Conservation (phyloP, 208 protist genomes). For the Strigomonas culicis region DNA sequence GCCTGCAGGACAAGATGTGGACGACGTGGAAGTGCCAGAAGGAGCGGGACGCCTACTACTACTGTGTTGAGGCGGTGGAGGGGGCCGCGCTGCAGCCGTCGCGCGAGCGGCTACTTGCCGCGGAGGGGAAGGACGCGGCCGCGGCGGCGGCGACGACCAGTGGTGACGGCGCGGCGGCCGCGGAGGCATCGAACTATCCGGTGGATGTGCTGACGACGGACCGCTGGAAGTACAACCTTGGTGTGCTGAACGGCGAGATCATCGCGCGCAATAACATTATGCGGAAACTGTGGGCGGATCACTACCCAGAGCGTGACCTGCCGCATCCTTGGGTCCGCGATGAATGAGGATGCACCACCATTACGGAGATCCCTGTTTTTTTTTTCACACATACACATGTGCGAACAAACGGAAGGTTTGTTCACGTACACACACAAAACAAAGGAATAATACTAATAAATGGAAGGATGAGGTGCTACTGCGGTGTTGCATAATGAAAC, state of each 20-base stretch:
- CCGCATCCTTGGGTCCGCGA: conserved; percentile 82
- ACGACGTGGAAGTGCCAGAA: conserved; percentile 90
- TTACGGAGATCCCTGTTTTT: neutral
- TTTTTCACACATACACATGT: no score
- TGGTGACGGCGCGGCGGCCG: neutral
- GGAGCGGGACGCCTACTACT: conserved; percentile 68
- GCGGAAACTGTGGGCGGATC: conserved; percentile 61
- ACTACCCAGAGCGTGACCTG: conserved; percentile 77
- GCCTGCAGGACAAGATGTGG: conserved; percentile 88
- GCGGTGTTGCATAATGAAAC: no score
- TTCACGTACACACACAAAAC: neutral
- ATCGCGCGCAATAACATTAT: conserved; percentile 82
- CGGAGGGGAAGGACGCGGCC: neutral
- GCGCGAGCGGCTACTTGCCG: no score
- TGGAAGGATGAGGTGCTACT: neutral
- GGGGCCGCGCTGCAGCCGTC: conserved; percentile 22
- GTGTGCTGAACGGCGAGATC: conserved; percentile 72
- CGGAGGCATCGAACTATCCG: conserved; percentile 10
- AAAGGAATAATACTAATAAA: neutral
- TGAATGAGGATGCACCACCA: neutral
- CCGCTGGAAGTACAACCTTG: conserved; percentile 85
- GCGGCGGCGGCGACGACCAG: neutral
- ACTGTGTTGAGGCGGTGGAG: conserved; percentile 49
- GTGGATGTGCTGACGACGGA: conserved; percentile 57
- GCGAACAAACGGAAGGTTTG: no score